Conservation (phyloP, 495 filamentous ascomycete genomes). For the Penicillium herquei region DNA sequence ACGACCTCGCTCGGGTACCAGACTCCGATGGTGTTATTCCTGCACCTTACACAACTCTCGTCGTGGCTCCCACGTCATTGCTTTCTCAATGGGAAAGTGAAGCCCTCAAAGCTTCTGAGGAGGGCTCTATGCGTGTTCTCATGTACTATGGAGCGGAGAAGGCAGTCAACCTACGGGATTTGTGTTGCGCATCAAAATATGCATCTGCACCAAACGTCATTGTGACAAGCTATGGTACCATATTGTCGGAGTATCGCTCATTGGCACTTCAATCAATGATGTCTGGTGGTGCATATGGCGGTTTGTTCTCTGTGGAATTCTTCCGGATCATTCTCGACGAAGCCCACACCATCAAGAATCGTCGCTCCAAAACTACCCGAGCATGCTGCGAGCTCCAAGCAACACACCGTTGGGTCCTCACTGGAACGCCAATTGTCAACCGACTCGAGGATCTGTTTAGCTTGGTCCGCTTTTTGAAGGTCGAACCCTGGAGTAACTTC, state of each 20-base stretch:
- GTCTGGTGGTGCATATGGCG: constrained; percentile 59
- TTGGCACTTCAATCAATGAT: constrained; percentile 53
- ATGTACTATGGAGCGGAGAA: constrained; percentile 93
- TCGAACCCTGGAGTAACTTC: constrained; percentile 98
- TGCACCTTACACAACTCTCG: constrained; percentile 88
- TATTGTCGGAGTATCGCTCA: constrained; percentile 84
- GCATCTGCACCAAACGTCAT: constrained; percentile 81
- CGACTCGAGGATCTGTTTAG: constrained; percentile 81
- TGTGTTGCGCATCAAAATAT: constrained; percentile 71
- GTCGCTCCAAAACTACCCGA: constrained; percentile 64
- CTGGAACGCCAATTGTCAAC: constrained; percentile 78
- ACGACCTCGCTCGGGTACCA: constrained; percentile 58
- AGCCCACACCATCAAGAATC: constrained; percentile 82
- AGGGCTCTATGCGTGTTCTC: constrained; percentile 75
- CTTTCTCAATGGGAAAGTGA: constrained; percentile 96
- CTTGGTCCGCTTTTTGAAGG: constrained; percentile 74
- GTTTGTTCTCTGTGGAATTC: constrained; percentile 73
- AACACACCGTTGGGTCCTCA: constrained; percentile 76
- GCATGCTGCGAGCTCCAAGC: constrained; percentile 68
- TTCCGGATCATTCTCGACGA: constrained; percentile 84
- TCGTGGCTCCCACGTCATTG: constrained; percentile 92
- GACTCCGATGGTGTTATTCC: constrained; percentile 51
- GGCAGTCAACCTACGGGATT: constrained; percentile 64
- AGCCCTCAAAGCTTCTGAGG: constrained; percentile 79
- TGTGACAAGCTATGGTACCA: constrained; percentile 92